Percentiles rank a stretch among this genome's conserved stretches.
Conservation (phyloP, 2,329 filamentous ascomycete genomes). For the Hawksworthiomyces lignivorus region DNA sequence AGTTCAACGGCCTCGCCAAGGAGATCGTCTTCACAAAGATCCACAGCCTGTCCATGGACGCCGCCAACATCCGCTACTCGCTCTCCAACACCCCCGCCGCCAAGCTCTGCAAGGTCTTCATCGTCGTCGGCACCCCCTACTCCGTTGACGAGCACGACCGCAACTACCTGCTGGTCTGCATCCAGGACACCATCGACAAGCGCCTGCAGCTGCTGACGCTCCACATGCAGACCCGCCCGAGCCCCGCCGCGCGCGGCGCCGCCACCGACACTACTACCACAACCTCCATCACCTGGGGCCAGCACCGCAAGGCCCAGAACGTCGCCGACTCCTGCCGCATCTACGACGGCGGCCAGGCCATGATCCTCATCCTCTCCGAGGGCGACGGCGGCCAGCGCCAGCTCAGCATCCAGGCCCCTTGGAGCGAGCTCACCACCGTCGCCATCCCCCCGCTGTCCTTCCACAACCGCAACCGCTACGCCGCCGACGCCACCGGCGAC, state of each 20-base stretch:
- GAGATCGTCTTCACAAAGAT: constrained; percentile 68
- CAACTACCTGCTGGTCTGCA: constrained; percentile 55
- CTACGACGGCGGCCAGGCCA: constrained; percentile 57
- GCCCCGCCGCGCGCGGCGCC: constrained; percentile 9
- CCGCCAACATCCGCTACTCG: constrained; percentile 53
- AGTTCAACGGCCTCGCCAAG: constrained; percentile 61
- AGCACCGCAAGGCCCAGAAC: constrained; percentile 53
- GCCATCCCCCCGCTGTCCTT: constrained; percentile 51
- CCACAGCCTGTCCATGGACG: constrained; percentile 57
- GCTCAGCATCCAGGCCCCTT: constrained; percentile 66
- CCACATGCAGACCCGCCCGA: constrained; percentile 36
- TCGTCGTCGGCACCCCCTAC: constrained; percentile 53
- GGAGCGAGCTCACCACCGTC: constrained; percentile 64
- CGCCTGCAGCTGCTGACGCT: constrained; percentile 61
- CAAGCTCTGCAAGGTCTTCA: constrained; percentile 56
- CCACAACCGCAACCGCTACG: constrained; percentile 24
- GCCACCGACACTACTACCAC: neutral
- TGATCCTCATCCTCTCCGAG: constrained; percentile 63
- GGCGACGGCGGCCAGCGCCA: constrained; percentile 56
- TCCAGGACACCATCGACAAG: constrained; percentile 62
- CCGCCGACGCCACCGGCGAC: neutral
- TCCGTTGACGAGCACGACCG: constrained; percentile 45
- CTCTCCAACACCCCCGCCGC: constrained; percentile 44
- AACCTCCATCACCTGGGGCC: constrained; percentile 33
- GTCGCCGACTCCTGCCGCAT: constrained; percentile 68